Base-by-base conservation (phyloP, 106 monocot genomes). In the Hemerocallis citrina region DNA sequence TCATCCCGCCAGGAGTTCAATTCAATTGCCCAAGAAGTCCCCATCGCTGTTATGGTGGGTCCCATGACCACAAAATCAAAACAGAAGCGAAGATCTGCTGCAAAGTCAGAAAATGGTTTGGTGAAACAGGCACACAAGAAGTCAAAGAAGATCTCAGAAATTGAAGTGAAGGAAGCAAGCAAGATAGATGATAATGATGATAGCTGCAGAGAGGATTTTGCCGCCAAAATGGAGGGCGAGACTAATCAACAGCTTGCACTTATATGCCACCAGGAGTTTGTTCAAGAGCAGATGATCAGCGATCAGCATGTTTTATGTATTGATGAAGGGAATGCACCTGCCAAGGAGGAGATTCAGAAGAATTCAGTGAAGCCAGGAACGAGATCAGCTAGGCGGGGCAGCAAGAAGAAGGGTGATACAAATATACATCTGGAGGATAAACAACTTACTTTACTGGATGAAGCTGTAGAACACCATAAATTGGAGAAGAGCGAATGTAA, bases 91-190 rank as follows among this genome's bases (percentile, higher is more conserved):
- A 40, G 27, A 41, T 70, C 59, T n/a, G 22, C 42, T 42, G 37
- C 29, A 49, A 71, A 62, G 54, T 5, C 48, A 15, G 55, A n/a
- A 55, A 64, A 52, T 64, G 68, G 21, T 54, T 72, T 68, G 10
- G 44, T 33, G 5, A 84, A 76, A 55, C 84, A 76, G 40, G 33
- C 52, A 39, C 63, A 47, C 8, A 85, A 76, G 66, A 84, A 74
- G 61, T 75, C 79, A 11, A 85, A 85, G 46, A 87, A 75, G n/a
- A 78, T 84, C 65, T 81, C 81, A 19, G 78, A 81, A 67, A 83
- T 86, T 61, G 64, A 65, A 65, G 65, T 62, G 47, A 60, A 49
- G 43, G 66, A 66, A 59, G 28, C 61, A 36, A 59, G 30, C 57
- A 27, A 61, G 41, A 27, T 43, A 62, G 20, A 66, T 43, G 47